Conservation (phyloP, 2,329 filamentous ascomycete genomes). For the Zopfia rhizophila region DNA sequence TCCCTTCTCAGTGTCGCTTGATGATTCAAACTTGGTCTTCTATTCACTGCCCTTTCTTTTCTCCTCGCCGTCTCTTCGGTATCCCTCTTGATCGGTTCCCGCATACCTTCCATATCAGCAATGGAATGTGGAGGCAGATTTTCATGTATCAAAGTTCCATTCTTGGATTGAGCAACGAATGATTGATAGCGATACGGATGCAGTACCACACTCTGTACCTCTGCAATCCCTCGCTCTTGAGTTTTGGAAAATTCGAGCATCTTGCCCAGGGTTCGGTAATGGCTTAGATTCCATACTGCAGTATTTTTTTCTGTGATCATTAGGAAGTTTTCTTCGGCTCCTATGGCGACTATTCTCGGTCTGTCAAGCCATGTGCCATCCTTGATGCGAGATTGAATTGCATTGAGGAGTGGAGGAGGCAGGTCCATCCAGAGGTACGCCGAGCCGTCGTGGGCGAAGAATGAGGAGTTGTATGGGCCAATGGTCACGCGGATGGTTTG, state of each 20-base stretch:
- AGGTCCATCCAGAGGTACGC: slow-evolving; percentile 47
- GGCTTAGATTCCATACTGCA: slow-evolving; percentile 39
- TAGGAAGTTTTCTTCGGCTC: slow-evolving; percentile 40
- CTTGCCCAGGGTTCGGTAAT: slow-evolving; percentile 31
- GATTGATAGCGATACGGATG: slow-evolving; percentile 45
- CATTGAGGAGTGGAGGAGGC: slow-evolving; percentile 32
- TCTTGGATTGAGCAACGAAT: slow-evolving; percentile 36
- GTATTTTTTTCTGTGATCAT: slow-evolving; percentile 42
- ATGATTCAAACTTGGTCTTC: slow-evolving; percentile 27
- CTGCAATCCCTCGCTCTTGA: slow-evolving; percentile 28
- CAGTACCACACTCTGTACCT: slow-evolving; percentile 33
- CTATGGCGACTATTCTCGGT: slow-evolving; percentile 45
- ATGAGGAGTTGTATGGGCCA: slow-evolving; percentile 46
- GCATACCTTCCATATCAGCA: slow-evolving; percentile 30
- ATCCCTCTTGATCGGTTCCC: slow-evolving; percentile 31
- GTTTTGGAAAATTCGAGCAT: slow-evolving; percentile 33
- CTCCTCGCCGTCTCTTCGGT: slow-evolving; percentile 15
- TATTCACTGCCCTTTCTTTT: slow-evolving; percentile 21
- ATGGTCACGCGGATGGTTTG: slow-evolving; percentile 39
- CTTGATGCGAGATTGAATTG: slow-evolving; percentile 39
- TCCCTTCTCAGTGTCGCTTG: slow-evolving; percentile 36
- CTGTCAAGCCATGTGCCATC: slow-evolving; percentile 42
- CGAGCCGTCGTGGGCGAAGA: slow-evolving; percentile 40
- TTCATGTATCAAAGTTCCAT: slow-evolving; percentile 35
- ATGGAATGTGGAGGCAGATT: slow-evolving; percentile 40